phyloP scores from a whole-genome alignment of 2,329 filamentous ascomycete species.

The Beauveria brongniartii region DNA sequence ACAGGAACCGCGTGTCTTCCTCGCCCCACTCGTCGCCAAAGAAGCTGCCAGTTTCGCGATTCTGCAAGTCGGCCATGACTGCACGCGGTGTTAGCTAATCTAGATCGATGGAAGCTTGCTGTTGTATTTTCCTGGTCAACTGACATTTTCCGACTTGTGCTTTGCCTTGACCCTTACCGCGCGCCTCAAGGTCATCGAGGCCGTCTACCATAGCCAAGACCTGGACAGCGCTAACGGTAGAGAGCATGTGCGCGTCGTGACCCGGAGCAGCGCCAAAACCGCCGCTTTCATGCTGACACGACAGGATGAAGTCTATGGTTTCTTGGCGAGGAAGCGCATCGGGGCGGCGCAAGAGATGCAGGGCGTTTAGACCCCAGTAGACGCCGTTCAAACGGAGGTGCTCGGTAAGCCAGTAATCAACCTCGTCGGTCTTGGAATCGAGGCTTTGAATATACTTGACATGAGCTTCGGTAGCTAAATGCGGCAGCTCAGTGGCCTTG shows the following conservation, averaged over 20 bases:
- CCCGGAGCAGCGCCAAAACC: conserved; percentile 91
- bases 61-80: conserved; percentile 78
- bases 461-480: conserved; percentile 53
- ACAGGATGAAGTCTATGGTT: conserved; percentile 87
- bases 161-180: conserved; percentile 53
- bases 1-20: conserved; percentile 89
- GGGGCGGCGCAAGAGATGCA: conserved; percentile 75
- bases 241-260: conserved; percentile 93
- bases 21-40: conserved; percentile 95
- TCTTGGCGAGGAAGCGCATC: conserved; percentile 72
- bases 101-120: background rate
- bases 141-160: conserved; percentile 71
- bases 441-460: conserved; percentile 90
- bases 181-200: conserved; percentile 69
- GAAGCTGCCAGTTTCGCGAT: conserved; percentile 76
- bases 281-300: conserved; percentile 81
- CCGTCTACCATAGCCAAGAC: conserved; percentile 82
- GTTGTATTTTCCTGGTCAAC: conserved; percentile 24
- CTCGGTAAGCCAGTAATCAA: conserved; percentile 97
- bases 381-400: conserved; percentile 91
- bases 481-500: conserved; percentile 28
- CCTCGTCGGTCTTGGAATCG: conserved; percentile 85
- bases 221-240: conserved; percentile 91
- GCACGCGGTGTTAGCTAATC: conserved; percentile 17
- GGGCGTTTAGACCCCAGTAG: conserved; percentile 89